Evolutionary conservation across 352 stramenopile genomes (phyloP), one percentile per base, ranked within the genome.

Genomic region (Blastocystis sp.): DNA sequence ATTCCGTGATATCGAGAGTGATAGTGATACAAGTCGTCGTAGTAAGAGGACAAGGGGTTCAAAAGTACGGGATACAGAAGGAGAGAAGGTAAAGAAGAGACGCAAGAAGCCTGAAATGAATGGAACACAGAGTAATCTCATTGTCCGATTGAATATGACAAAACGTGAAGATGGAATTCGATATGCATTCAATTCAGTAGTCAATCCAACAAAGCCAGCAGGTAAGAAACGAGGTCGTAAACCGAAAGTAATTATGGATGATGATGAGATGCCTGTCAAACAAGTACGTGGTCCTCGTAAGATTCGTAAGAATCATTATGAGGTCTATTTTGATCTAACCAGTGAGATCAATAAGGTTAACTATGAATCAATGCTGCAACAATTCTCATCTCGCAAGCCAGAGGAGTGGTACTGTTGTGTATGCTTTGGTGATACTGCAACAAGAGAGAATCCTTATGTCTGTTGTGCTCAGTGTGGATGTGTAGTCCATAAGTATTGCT

Each of bases 241-340:
- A 37, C 71, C 71, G 11, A 42, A 49, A 12, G 65, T 75, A 9
- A 46, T 49, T n/a, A 43, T 52, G 63, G 63, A 74, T 43, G 59
- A 71, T 21, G 59, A 71, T 5, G 59, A 71, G 24, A n/a, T 61
- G 19, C 54, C 54, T 12, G 65, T 24, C 1, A 61, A 49, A 32
- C 51, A 83, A 49, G 35, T 16, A 32, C 32, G 43, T 9, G 24
- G 11, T 7, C 43, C 35, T 16, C 71, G 71, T 37, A 29, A 29
- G 12, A 49, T 51, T 16, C 57, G 66, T 35, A 83, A 83, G 49
- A 57, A 32, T 6, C 71, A 67, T 19, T 49, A 39, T n/a, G 71
- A 83, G 35, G 52, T 83, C 16, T 83, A 83, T 56, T 83, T 67
- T 49, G 71, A 83, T 42, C 49, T 83, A n/a, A 66, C 46, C 71